Evolutionary conservation across 129 eudicot species (phyloP).

Genomic region (Flaveria ramosissima): DNA sequence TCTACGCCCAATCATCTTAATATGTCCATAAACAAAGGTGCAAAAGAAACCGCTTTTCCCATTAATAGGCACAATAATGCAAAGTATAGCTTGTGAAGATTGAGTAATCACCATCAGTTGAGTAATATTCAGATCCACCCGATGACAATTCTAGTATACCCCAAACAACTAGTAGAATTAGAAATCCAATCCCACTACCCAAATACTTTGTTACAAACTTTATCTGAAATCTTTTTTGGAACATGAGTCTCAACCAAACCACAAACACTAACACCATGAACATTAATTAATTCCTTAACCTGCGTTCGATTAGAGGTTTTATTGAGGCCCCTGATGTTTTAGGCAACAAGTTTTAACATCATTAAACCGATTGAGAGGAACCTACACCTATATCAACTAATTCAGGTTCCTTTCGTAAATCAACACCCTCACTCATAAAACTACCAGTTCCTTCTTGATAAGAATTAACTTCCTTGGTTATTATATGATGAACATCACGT

Average conservation of each 20-base stretch:
- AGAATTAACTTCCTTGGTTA: no score
- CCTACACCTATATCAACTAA: not conserved
- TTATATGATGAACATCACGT: no score
- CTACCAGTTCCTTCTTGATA: no score
- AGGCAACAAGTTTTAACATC: not conserved
- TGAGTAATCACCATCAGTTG: not conserved
- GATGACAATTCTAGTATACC: not conserved
- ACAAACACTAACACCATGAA: not conserved
- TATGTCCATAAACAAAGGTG: not conserved
- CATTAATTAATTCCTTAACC: not conserved
- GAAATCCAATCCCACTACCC: not conserved
- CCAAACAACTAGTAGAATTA: fast-evolving
- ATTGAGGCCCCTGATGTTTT: not conserved
- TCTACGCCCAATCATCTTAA: not conserved
- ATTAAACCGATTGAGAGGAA: fast-evolving
- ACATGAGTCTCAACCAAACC: not conserved
- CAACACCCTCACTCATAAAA: no score
- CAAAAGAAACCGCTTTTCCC: not conserved
- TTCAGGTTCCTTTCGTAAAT: no score
- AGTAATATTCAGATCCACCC: not conserved
- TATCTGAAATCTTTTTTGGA: not conserved
- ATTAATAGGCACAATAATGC: not conserved
- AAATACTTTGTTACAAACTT: not conserved
- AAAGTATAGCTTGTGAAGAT: not conserved
- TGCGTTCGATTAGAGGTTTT: not conserved